These are phyloP conservation scores for Lasiodiplodia theobromae DNA, from an alignment of 2,329 filamentous ascomycete genomes.

Conservation along the genomic window DNA sequence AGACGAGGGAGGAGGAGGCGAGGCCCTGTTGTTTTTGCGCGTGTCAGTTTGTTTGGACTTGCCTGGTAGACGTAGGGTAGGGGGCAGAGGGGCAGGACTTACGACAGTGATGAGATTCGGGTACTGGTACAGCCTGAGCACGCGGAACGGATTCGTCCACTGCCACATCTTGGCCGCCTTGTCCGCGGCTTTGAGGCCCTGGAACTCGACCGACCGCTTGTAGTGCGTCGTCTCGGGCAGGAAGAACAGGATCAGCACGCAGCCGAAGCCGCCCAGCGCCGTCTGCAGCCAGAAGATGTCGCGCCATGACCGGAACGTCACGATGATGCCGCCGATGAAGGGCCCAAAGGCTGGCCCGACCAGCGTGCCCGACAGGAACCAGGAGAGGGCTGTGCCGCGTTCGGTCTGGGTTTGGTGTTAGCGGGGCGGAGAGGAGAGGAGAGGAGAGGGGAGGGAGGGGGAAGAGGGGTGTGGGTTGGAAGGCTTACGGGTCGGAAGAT, in stretches of 20 bases:
- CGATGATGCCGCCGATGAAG: slow-evolving; percentile 77
- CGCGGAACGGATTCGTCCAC: slow-evolving; percentile 72
- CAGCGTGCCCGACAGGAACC: slow-evolving; percentile 74
- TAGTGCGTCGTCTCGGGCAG: slow-evolving; percentile 77
- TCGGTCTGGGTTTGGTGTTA: slow-evolving; percentile 58
- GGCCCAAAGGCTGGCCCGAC: slow-evolving; percentile 75
- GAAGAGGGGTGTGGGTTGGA: too few species aligned
- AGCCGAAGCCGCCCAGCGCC: slow-evolving; percentile 67
- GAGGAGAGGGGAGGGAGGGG: slow-evolving; percentile 21
- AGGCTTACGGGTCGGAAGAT: slow-evolving; percentile 47
- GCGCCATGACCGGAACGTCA: slow-evolving; percentile 76
- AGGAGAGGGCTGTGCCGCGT: slow-evolving; percentile 74
- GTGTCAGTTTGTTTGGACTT: neutral
- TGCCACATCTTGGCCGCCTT: slow-evolving; percentile 64
- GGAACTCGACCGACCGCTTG: slow-evolving; percentile 67
- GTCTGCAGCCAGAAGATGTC: slow-evolving; percentile 81
- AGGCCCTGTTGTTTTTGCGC: slow-evolving; percentile 48
- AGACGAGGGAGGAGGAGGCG: slow-evolving; percentile 69
- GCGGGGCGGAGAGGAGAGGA: neutral
- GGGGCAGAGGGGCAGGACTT: too few species aligned
- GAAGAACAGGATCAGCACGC: slow-evolving; percentile 67
- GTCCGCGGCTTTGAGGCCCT: slow-evolving; percentile 57
- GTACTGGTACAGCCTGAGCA: slow-evolving; percentile 70
- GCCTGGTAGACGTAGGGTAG: too few species aligned
- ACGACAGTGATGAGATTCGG: slow-evolving; percentile 66